A percentile compares a stretch with the other conserved stretches of the same genome.
phyloP scores from a whole-genome alignment of 192 early-diverging fungal genomes.

The Entomortierella lignicola region DNA sequence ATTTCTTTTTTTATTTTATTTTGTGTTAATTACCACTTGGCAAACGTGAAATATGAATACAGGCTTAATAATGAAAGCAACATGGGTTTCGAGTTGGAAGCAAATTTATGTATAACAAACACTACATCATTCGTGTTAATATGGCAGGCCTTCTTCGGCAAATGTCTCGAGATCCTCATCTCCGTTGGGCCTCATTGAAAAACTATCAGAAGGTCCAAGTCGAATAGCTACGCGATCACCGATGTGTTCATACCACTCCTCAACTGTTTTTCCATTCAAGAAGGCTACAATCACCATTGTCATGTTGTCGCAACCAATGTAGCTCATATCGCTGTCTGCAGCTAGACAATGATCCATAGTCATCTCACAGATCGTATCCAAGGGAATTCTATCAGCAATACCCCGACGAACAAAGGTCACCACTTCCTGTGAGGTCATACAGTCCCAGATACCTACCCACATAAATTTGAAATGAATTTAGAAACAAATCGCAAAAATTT shows the following conservation, averaged over 20 bases:
- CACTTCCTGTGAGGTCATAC: slow-evolving; percentile 90
- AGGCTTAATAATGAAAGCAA: neutral
- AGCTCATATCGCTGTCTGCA: slow-evolving; percentile 85
- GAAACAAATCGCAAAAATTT: too few species aligned
- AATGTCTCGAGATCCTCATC: slow-evolving; percentile 41
- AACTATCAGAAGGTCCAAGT: slow-evolving; percentile 27
- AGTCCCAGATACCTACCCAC: slow-evolving; percentile 95
- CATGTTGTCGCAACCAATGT: slow-evolving; percentile 99
- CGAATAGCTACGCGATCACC: slow-evolving; percentile 23
- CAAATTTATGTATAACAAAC: too few species aligned
- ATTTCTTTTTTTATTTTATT: too few species aligned
- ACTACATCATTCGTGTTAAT: neutral
- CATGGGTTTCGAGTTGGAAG: too few species aligned
- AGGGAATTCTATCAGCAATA: slow-evolving; percentile 69
- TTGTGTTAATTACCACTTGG: neutral
- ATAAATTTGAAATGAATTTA: too few species aligned
- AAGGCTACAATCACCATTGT: slow-evolving; percentile 93
- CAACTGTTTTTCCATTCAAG: slow-evolving; percentile 78
- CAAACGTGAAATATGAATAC: slow-evolving; percentile 7
- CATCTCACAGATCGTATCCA: slow-evolving; percentile 83
- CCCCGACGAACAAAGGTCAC: slow-evolving; percentile 85
- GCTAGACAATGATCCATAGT: slow-evolving; percentile 96
- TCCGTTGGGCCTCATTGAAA: slow-evolving; percentile 23
- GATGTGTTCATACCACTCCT: slow-evolving; percentile 81
- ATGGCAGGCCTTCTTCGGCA: slow-evolving; percentile 5